These are phyloP conservation scores for Lentinula raphanica DNA, from an alignment of 768 basidiomycete genomes.

Conservation along the genomic window DNA sequence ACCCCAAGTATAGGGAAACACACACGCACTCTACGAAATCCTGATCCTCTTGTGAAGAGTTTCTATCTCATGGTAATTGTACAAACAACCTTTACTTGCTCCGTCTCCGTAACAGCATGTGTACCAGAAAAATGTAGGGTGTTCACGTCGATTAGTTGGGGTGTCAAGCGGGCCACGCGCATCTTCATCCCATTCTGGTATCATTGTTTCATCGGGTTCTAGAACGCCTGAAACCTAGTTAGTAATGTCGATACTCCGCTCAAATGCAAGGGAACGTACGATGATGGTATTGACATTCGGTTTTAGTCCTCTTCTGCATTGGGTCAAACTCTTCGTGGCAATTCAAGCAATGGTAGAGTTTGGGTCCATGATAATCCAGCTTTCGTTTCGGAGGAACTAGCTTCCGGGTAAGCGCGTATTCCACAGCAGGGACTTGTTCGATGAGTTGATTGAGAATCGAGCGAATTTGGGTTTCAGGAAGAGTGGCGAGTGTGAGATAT, in stretches of 20 bases:
- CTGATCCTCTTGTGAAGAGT: neutral
- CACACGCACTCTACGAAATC: neutral
- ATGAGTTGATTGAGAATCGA: conserved; percentile 33
- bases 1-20: too few relatives aligned
- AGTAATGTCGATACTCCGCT: neutral
- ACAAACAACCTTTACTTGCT: conserved; percentile 28
- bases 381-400: conserved; percentile 35
- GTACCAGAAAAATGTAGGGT: conserved; percentile 48
- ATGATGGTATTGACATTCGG: conserved; percentile 47
- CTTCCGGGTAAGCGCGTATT: conserved; percentile 37
- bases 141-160: conserved; percentile 29
- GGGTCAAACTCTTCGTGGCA: conserved; percentile 46
- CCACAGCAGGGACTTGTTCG: conserved; percentile 34
- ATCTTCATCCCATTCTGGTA: conserved; percentile 44
- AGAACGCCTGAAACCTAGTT: conserved; percentile 30
- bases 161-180: conserved; percentile 45
- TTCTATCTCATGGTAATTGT: neutral
- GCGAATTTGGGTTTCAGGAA: conserved; percentile 40
- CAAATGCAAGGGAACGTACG: conserved; percentile 27
- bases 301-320: conserved; percentile 27
- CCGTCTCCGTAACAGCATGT: conserved; percentile 43
- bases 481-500: conserved; percentile 34
- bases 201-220: conserved; percentile 32
- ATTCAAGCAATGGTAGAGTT: conserved; percentile 43
- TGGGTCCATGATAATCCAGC: conserved; percentile 20